Conservation (phyloP, 73 alveolate species). For the Paramecium bursaria region DNA sequence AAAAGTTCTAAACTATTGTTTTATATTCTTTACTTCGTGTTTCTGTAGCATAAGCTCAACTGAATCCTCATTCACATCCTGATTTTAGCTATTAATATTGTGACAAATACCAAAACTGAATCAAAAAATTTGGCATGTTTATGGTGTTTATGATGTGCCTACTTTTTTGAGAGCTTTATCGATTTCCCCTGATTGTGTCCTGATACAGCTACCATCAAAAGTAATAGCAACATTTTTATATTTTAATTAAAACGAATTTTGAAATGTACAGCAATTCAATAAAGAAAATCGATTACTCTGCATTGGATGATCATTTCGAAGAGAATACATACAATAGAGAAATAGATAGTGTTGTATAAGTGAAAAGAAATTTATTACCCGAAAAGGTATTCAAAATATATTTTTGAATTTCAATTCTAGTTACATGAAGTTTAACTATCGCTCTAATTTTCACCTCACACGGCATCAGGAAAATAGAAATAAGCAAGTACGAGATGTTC, state of each 20-base stretch:
- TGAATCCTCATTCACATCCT: constrained; percentile 56
- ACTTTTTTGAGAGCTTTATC: constrained; percentile 10
- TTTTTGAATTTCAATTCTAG: neutral
- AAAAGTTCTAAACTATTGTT: constrained; percentile 13
- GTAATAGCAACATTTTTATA: neutral
- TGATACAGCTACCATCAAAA: neutral
- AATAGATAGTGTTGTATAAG: constrained; percentile 30
- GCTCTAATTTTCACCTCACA: neutral
- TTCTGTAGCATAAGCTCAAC: constrained; percentile 16
- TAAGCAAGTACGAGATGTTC: no score
- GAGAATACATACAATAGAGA: constrained; percentile 11
- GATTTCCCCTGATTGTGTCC: constrained; percentile 39
- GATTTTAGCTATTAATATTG: neutral
- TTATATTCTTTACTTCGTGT: constrained; percentile 20
- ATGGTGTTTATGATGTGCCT: constrained; percentile 55
- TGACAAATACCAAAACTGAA: neutral
- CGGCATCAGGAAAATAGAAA: no score
- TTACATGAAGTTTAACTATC: neutral
- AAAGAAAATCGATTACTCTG: constrained; percentile 28
- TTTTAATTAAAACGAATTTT: no score
- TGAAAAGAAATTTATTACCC: neutral
- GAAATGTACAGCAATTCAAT: no score
- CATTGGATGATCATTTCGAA: constrained; percentile 44
- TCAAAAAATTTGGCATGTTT: constrained; percentile 19
- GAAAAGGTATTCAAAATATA: neutral